A percentile compares a stretch with the other conserved stretches of the same genome.
Evolutionary conservation across 169 alveolate species (phyloP).

Genomic region (Eimeria necatrix): DNA sequence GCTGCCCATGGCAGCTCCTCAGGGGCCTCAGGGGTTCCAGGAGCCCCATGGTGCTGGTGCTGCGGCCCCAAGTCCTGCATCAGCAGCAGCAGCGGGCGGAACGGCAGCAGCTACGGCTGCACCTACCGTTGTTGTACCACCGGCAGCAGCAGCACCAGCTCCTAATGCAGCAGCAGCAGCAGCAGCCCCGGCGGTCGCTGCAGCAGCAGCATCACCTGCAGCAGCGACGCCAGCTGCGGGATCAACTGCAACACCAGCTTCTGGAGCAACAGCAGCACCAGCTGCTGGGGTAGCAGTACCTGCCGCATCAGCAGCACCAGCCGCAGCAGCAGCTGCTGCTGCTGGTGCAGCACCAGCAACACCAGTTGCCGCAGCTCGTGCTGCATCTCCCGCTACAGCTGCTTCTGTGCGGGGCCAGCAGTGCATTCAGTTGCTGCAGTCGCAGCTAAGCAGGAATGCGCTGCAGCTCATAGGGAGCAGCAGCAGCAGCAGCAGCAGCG

Average conservation of each 20-base stretch:
- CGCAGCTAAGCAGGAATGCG: conserved; percentile 1
- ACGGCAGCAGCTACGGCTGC: too few relatives aligned
- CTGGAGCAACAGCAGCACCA: too few relatives aligned
- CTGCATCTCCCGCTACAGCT: background rate
- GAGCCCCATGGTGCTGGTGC: background rate
- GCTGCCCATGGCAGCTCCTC: conserved; percentile 4
- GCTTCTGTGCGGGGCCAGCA: conserved; percentile 22
- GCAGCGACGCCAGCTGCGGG: background rate
- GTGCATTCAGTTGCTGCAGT: conserved; percentile 38
- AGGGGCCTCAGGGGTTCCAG: conserved; percentile 18
- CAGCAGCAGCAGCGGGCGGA: background rate
- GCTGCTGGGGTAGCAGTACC: too few relatives aligned
- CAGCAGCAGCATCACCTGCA: background rate
- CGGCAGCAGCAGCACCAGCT: too few relatives aligned
- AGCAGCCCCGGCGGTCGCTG: background rate
- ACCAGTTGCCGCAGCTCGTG: background rate
- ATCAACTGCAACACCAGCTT: too few relatives aligned
- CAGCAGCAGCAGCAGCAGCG: conserved; percentile 1
- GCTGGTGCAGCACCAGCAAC: background rate
- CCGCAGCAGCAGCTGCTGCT: background rate
- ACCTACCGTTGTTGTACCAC: too few relatives aligned
- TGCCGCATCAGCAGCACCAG: background rate
- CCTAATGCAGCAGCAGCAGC: too few relatives aligned
- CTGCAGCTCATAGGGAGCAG: background rate
- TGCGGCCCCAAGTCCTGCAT: too few relatives aligned